phyloP scores from a whole-genome alignment of 352 stramenopile genomes.

The Peronosclerospora sorghi region DNA sequence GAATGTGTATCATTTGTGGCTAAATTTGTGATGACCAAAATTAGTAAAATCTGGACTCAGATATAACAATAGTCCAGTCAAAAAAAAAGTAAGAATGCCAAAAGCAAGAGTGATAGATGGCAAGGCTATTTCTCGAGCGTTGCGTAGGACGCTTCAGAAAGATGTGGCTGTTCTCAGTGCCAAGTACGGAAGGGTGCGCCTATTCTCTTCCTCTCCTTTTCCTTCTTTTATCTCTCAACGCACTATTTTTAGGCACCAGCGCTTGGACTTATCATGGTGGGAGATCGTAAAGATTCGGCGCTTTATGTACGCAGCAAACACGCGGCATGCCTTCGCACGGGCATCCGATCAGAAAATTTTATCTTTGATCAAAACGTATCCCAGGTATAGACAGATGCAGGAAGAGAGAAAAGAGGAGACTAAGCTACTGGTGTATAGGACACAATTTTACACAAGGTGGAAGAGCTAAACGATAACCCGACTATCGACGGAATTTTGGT shows the following conservation, averaged over 20 bases:
- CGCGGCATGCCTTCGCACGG: slow-evolving; percentile 89
- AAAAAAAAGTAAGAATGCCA: slow-evolving; percentile 1
- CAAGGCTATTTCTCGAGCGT: slow-evolving; percentile 52
- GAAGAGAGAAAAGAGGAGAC: not conserved
- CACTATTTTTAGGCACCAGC: slow-evolving; percentile 66
- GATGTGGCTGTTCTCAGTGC: slow-evolving; percentile 45
- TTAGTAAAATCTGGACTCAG: not conserved
- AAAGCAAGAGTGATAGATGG: slow-evolving; percentile 50
- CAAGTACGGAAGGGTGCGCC: slow-evolving; percentile 31
- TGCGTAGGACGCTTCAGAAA: slow-evolving; percentile 45
- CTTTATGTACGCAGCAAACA: slow-evolving; percentile 99
- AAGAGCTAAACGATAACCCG: slow-evolving; percentile 64
- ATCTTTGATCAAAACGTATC: slow-evolving; percentile 52
- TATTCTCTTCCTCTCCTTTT: not conserved
- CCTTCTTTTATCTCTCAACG: not conserved
- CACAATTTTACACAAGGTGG: slow-evolving; percentile 50
- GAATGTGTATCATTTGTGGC: slow-evolving; percentile 14
- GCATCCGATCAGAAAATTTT: slow-evolving; percentile 88
- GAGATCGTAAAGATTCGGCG: slow-evolving; percentile 90
- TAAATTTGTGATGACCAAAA: not conserved
- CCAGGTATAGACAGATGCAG: slow-evolving; percentile 28
- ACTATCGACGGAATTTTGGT: slow-evolving; percentile 79
- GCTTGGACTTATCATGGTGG: slow-evolving; percentile 97
- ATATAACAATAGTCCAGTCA: too few species aligned
- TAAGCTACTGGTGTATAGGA: slow-evolving; percentile 17